Base-by-base conservation (phyloP, 495 filamentous ascomycete species). In the Chaetomium tenue region DNA sequence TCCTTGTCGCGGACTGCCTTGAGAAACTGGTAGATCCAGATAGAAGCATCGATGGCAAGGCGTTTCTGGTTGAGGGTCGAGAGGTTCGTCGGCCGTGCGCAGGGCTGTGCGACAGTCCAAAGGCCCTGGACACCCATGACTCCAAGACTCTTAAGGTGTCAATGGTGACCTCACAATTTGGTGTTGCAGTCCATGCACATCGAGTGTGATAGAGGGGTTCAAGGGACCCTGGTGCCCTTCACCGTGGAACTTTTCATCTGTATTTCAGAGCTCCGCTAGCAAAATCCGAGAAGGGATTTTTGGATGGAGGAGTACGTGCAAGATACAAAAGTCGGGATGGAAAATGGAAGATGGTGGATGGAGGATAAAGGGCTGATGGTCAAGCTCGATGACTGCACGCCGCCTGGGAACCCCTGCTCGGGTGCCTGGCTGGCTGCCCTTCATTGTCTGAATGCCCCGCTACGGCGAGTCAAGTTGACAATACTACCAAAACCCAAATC, bases 21-120 rank as follows among this genome's bases (percentile, higher is more conserved):
- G 66, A 98, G 84, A 72, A 98, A 98, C 74, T 98, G 94, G 79
- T 98, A 98, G 63, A 98, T 97, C 94, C 94, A 98, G 71, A 98
- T 98, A 3, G 92, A 96, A 58, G 95, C 94, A 77, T 98, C 94
- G 75, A 98, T 91, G 33, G 94, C 94, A 63, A 98, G 87, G 25
- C 94, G 91, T 74, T 96, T 97, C 64, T 88, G 88, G 74, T 97
- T 96, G 58, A 98, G 88, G 1, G 94, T 96, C 73, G 95, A 91
- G 68, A 98, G 89, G 76, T 96, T 96, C 64, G 94, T 92, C 20
- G 89, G 89, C 25, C 89, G 87, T 28, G 93, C 94, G 71, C 89
- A 96, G 39, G 94, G 94, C 75, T 95, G 89, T 64, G 97, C 81
- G 55, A 98, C 89, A 47, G 89, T 91, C 94, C 94, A 98, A 62